Percentiles rank a stretch among this genome's conserved stretches.
phyloP scores from a whole-genome alignment of 1,284 basidiomycete species.

The Meira miltonrushii region DNA sequence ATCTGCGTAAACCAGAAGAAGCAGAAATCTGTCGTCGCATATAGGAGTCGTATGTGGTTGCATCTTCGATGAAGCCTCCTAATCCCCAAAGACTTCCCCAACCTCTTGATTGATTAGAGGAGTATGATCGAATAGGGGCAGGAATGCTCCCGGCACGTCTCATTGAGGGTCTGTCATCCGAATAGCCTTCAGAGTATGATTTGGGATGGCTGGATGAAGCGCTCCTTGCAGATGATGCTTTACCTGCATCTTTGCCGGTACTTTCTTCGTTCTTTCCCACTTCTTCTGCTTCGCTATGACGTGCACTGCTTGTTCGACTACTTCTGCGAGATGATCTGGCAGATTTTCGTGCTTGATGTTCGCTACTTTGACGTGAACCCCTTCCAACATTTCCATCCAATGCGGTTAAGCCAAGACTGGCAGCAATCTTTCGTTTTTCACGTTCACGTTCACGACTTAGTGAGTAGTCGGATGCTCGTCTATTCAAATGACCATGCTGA shows the following conservation, averaged over 20 bases:
- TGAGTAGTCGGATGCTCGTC: constrained; percentile 14
- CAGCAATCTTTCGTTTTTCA: background rate
- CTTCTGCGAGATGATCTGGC: constrained; percentile 2
- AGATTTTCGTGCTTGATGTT: background rate
- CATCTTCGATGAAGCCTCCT: constrained; percentile 2
- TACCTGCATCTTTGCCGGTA: background rate
- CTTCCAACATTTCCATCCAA: background rate
- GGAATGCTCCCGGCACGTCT: constrained; percentile 1
- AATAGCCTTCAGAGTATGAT: background rate
- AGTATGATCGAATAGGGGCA: background rate
- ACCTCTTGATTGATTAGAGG: background rate
- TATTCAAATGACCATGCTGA: background rate
- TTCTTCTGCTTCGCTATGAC: constrained; percentile 1
- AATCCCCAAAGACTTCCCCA: constrained; percentile 12
- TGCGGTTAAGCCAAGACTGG: constrained; percentile 5
- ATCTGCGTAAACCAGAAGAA: background rate
- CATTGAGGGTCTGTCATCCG: background rate
- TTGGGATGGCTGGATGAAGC: constrained; percentile 2
- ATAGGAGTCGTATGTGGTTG: constrained; percentile 1
- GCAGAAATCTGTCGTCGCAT: background rate
- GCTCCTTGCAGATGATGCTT: background rate
- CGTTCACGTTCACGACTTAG: constrained; percentile 1
- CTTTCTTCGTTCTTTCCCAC: background rate
- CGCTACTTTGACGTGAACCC: background rate
- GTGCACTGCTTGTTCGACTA: constrained; percentile 1